Base-by-base conservation (phyloP, 2,329 filamentous ascomycete genomes). In the Lachnellula occidentalis region DNA sequence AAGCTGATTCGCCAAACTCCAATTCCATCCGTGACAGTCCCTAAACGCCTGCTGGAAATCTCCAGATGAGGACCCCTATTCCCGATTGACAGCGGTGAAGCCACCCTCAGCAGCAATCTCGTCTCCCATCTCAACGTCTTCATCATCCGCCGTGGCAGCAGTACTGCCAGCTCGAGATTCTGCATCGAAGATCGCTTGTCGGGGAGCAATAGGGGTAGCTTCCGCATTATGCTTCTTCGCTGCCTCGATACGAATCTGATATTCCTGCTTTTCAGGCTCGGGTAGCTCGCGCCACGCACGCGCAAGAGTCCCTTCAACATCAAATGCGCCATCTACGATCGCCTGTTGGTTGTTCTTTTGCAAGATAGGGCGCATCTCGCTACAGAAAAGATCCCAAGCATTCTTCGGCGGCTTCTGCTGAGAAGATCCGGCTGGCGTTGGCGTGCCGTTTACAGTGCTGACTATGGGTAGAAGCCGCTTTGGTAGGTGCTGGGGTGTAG, bases 51-150 rank as follows among this genome's bases (percentile, higher is more conserved):
- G 14, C 36, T 17, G 15, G 9, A 39, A 39, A n/a, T 39, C 9
- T 9, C 2, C 9, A 39, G 15, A 3, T 17, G 14, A 39, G 17
- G 6, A 7, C 15, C 21, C 31, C 46, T 60, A 58, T 45, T 21
- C 42, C 37, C 59, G 57, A 48, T 69, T 69, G 43, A 69, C 64
- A 27, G 66, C 61, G 15, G 66, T 68, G 49, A 69, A 68, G 11
- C 66, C 66, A 45, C 60, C 56, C 45, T 31, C 55, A 11, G 55
- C 58, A n/a, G 45, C 45, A 19, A 67, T 67, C 43, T 69, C 70
- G 34, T 72, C 71, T 52, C 66, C 69, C 49, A 68, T 68, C 39
- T 68, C 66, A 8, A 66, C 61, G 56, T 69, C 68, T 24, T 66
- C 64, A 46, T 68, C 65, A n/a, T 55, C 58, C 15, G 58, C 62